A percentile compares a stretch with the other conserved stretches of the same genome.
phyloP scores from a whole-genome alignment of 2,329 filamentous ascomycete species.

The Ceratocystis cubensis region DNA sequence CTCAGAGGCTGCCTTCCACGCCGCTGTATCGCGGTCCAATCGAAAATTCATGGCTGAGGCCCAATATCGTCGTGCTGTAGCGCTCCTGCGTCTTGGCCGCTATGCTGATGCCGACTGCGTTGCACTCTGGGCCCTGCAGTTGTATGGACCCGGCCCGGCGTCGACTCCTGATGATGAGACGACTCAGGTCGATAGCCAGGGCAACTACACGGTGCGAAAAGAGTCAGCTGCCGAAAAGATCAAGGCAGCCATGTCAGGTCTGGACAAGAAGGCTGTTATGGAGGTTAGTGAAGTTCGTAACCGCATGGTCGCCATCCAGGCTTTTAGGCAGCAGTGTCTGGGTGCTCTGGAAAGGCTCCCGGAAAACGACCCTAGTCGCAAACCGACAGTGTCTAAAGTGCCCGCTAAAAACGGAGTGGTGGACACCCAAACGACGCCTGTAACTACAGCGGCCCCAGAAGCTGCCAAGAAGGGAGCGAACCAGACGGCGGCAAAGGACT shows the following conservation, averaged over 20 bases:
- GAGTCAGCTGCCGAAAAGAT: constrained; percentile 26
- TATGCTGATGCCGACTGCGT: constrained; percentile 66
- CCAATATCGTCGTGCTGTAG: constrained; percentile 66
- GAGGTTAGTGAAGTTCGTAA: constrained; percentile 25
- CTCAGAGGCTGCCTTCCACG: constrained; percentile 51
- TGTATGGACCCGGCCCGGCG: constrained; percentile 29
- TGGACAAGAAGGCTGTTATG: constrained; percentile 19
- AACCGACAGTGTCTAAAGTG: constrained; percentile 30
- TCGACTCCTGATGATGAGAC: constrained; percentile 16
- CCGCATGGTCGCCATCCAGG: constrained; percentile 8
- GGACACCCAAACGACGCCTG: constrained; percentile 4
- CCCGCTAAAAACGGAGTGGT: constrained; percentile 18
- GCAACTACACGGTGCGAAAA: constrained; percentile 36
- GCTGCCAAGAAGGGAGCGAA: constrained; percentile 20
- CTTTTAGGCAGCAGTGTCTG: constrained; percentile 35
- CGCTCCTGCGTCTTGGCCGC: constrained; percentile 54
- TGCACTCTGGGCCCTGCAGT: constrained; percentile 44
- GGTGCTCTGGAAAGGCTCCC: constrained; percentile 34
- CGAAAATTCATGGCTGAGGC: constrained; percentile 67
- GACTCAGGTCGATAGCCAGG: constrained; percentile 31
- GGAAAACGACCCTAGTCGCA: constrained; percentile 35
- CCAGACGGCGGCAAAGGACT: constrained; percentile 16
- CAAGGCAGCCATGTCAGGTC: constrained; percentile 26
- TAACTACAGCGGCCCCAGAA: not conserved
- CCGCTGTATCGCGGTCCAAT: constrained; percentile 54